Conservation (phyloP, 176 grass and related monocot genomes). For the Carex myosuroides region DNA sequence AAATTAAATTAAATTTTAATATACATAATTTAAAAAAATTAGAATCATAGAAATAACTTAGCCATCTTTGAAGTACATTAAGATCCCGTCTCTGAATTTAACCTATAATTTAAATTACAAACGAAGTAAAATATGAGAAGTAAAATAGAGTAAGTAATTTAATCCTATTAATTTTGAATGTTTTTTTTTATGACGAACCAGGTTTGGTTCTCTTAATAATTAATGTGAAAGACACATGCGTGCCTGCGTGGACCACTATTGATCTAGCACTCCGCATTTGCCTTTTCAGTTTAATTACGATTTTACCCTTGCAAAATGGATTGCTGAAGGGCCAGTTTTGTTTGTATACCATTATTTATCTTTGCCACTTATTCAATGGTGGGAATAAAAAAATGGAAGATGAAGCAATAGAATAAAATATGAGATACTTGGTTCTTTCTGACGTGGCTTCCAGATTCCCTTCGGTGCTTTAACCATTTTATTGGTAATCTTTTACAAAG, state of each 20-base stretch:
- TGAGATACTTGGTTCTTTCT: constrained; percentile 12
- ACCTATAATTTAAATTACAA: too few species aligned
- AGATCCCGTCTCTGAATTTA: too few species aligned
- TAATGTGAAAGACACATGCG: not conserved
- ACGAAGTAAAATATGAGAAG: too few species aligned
- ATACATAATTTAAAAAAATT: too few species aligned
- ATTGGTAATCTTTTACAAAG: not conserved
- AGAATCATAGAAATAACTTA: too few species aligned
- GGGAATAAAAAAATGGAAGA: constrained; percentile 4
- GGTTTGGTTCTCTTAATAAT: not conserved
- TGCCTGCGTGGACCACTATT: not conserved
- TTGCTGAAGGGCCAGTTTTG: not conserved
- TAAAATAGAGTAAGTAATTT: too few species aligned
- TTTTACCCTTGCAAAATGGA: not conserved
- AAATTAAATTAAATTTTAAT: too few species aligned
- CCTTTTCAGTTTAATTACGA: not conserved
- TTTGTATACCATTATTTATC: not conserved
- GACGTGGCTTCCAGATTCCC: constrained; percentile 7
- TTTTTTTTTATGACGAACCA: not conserved
- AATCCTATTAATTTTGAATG: too few species aligned
- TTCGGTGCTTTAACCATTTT: not conserved
- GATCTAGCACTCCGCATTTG: not conserved
- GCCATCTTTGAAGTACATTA: too few species aligned
- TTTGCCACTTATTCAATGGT: not conserved
- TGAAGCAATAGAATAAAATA: constrained; percentile 8